Evolutionary conservation across 495 filamentous ascomycete genomes (phyloP), one percentile per base, ranked within the genome.

Genomic region (Daldinia decipiens): DNA sequence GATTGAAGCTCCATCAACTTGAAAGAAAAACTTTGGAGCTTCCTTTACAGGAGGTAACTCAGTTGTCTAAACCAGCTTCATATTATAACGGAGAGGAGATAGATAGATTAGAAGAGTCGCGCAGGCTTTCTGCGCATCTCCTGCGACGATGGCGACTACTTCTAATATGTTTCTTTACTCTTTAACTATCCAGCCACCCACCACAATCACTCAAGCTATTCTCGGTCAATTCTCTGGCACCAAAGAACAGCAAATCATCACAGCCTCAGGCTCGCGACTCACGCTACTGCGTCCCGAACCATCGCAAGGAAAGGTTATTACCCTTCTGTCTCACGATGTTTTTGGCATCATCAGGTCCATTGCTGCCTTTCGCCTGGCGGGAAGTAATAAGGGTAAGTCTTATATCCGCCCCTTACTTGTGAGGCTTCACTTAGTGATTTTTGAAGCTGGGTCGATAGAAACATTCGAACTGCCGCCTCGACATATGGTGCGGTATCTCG

Each of bases 141-240:
- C 64, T 73, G 70, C 55, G 60, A 92, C 72, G 81, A 99, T 99
- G 95, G 94, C 95, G 78, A 95, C 93, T 66, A 97, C 94, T 47
- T 97, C 94, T 72, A 93, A 92, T 76, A 96, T 97, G 93, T 97
- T 97, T 78, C 90, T 98, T 86, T 98, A 98, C 84, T 94, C 92
- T 53, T 83, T 98, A 78, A 98, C 96, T 21, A 89, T 99, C 74
- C 92, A 97, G 79, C 90, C 93, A 62, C 92, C 96, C 27, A 92
- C 94, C 55, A 90, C 93, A 38, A 86, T 97, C 70, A 93, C 90
- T 15, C 92, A 97, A 82, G 93, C 94, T 59, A 91, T 98, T 58
- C 85, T 97, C 15, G 95, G 95, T 67, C 93, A 98, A 75, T 98
- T 98, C 80, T 89, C 93, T 60, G 94, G 95, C 43, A 95, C 91